A percentile compares a stretch with the other conserved stretches of the same genome.
Conservation (phyloP, 495 filamentous ascomycete genomes). For the Evansstolkia leycettana region DNA sequence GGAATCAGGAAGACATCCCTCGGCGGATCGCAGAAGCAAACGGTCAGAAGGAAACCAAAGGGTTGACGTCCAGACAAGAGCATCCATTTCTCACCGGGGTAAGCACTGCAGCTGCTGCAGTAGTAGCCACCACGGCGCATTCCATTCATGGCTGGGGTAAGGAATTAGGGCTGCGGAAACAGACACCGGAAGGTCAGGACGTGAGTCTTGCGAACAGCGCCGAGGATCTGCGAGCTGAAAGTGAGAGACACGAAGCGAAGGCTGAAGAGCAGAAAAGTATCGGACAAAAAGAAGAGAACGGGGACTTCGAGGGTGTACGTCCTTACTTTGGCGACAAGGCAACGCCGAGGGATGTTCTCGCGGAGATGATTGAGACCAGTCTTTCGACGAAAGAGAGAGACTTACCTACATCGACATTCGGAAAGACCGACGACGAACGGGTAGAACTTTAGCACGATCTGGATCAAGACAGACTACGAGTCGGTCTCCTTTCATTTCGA, state of each 20-base stretch:
- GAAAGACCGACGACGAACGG: no score
- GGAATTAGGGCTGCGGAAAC: conserved; percentile 52
- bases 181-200: conserved; percentile 45
- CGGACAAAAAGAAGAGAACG: conserved; percentile 5
- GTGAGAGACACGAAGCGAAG: conserved; percentile 4
- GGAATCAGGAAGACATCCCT: conserved; percentile 9
- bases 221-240: conserved; percentile 24
- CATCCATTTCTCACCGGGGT: conserved; percentile 2
- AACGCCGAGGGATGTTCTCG: neutral
- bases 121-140: conserved; percentile 4
- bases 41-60: conserved; percentile 3
- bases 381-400: no score
- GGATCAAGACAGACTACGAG: no score
- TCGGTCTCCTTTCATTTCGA: no score
- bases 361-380: no score
- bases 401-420: no score
- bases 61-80: neutral
- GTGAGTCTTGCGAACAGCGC: conserved; percentile 55
- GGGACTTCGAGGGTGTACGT: conserved; percentile 19
- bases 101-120: conserved; percentile 4
- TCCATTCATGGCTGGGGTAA: conserved; percentile 28
- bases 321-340: conserved; percentile 12
- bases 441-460: no score
- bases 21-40: neutral
- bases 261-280: conserved; percentile 1